Evolutionary conservation across 768 basidiomycete genomes (phyloP).

Genomic region (Leccinum boreale): DNA sequence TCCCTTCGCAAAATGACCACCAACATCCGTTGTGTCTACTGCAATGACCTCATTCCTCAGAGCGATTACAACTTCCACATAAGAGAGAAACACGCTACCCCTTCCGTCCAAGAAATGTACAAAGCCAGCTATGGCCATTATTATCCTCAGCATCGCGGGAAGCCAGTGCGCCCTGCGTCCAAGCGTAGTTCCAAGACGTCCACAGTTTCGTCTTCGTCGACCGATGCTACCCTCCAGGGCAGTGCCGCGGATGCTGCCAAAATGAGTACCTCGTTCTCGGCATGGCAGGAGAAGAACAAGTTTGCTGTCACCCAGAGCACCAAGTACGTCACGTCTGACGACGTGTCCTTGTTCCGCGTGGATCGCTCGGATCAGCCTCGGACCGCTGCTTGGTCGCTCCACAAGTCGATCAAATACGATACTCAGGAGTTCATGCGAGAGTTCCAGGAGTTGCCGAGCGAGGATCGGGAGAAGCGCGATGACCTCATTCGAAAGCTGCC

Average conservation of each 20-base stretch:
- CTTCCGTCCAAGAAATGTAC: constrained; percentile 7
- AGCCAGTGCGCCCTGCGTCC: not conserved
- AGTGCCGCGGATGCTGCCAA: not conserved
- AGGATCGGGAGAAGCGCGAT: constrained; percentile 16
- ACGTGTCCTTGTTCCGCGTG: constrained; percentile 22
- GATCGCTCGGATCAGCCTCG: constrained; percentile 25
- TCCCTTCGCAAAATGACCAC: constrained; percentile 1
- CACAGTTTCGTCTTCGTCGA: not conserved
- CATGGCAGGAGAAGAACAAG: constrained; percentile 16
- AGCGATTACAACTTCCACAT: constrained; percentile 10
- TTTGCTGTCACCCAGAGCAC: constrained; percentile 6
- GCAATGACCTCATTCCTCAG: constrained; percentile 6
- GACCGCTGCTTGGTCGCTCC: constrained; percentile 16
- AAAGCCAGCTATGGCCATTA: constrained; percentile 1
- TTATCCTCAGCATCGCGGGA: not conserved
- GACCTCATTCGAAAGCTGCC: constrained; percentile 16
- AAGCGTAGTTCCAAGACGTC: not conserved
- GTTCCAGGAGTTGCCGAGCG: constrained; percentile 8
- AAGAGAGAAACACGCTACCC: constrained; percentile 7
- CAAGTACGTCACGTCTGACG: constrained; percentile 20
- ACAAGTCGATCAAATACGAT: constrained; percentile 21
- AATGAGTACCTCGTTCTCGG: constrained; percentile 18
- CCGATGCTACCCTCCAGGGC: not conserved
- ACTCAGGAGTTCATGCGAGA: constrained; percentile 17
- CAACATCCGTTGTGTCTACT: constrained; percentile 13